Evolutionary conservation across 2,329 filamentous ascomycete genomes (phyloP).

Genomic region (Chrysosporium keratinophilum): DNA sequence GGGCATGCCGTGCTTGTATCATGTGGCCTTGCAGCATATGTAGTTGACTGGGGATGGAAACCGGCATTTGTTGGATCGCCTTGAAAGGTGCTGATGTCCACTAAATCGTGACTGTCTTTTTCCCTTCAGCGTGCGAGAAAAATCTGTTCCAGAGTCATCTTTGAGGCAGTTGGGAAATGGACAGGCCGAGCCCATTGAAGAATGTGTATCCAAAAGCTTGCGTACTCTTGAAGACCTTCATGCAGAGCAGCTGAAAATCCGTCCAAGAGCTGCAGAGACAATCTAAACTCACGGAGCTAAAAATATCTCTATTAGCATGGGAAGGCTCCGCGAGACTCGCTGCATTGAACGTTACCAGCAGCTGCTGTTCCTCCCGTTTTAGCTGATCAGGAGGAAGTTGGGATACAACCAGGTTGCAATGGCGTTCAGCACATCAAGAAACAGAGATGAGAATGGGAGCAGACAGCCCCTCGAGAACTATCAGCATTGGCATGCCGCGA

Average conservation of each 20-base stretch:
- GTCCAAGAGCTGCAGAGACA: too few species aligned
- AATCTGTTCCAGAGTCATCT: slow-evolving; percentile 58
- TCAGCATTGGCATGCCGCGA: not conserved
- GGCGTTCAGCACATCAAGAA: not conserved
- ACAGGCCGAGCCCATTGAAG: too few species aligned
- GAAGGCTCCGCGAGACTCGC: not conserved
- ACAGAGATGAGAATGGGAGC: not conserved
- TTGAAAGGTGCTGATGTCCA: slow-evolving; percentile 65
- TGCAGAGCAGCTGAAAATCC: too few species aligned
- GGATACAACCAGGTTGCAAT: slow-evolving; percentile 55
- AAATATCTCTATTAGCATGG: slow-evolving; percentile 1
- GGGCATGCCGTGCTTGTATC: slow-evolving; percentile 47
- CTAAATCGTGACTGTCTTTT: slow-evolving; percentile 71
- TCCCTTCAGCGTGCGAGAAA: slow-evolving; percentile 64
- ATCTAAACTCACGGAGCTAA: slow-evolving; percentile 36
- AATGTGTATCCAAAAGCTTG: too few species aligned
- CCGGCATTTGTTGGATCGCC: slow-evolving; percentile 51
- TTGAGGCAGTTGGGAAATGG: slow-evolving; percentile 36
- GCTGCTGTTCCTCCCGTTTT: slow-evolving; percentile 43
- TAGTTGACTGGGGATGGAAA: slow-evolving; percentile 50
- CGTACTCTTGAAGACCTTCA: too few species aligned
- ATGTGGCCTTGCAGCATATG: slow-evolving; percentile 51
- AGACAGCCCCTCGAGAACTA: not conserved
- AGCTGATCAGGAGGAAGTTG: slow-evolving; percentile 44
- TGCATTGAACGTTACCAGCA: slow-evolving; percentile 34